Conservation (phyloP, 352 stramenopile genomes). For the Phytopythium aichiense region DNA sequence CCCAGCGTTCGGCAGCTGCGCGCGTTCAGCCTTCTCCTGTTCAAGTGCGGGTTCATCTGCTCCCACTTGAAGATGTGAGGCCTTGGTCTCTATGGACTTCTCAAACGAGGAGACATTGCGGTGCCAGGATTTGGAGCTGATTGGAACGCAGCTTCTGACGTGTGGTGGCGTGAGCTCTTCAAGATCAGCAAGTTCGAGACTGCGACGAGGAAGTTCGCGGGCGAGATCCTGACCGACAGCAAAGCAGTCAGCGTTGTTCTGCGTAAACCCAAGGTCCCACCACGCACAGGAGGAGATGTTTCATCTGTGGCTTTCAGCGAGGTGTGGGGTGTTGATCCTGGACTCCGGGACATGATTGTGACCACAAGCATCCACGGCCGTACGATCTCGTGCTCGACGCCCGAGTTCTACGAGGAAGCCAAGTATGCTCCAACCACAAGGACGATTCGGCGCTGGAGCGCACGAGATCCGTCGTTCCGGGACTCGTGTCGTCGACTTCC, state of each 20-base stretch:
- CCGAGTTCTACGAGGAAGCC: slow-evolving; percentile 2
- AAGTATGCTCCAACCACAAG: not conserved
- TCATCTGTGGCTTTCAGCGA: not conserved
- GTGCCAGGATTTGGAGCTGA: not conserved
- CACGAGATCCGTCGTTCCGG: not conserved
- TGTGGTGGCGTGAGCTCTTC: slow-evolving; percentile 10
- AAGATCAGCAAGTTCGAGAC: slow-evolving; percentile 15
- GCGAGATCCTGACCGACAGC: slow-evolving; percentile 13
- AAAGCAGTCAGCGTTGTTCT: slow-evolving; percentile 14
- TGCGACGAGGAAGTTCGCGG: slow-evolving; percentile 1
- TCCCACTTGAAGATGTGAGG: slow-evolving; percentile 19
- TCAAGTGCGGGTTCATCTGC: slow-evolving; percentile 16
- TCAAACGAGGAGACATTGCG: slow-evolving; percentile 6
- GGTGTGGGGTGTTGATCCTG: not conserved
- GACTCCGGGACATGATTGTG: not conserved
- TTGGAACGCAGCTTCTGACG: not conserved
- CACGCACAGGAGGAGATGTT: not conserved
- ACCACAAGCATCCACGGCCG: not conserved
- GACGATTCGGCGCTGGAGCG: not conserved
- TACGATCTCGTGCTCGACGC: not conserved
- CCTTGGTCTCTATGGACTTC: not conserved
- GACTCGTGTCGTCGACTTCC: not conserved
- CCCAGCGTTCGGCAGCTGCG: not conserved
- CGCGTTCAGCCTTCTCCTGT: slow-evolving; percentile 11
- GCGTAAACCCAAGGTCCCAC: slow-evolving; percentile 12